Percentiles rank a stretch among this genome's conserved stretches.
phyloP scores from a whole-genome alignment of 805 yeast species.

The Yarrowia porcina region DNA sequence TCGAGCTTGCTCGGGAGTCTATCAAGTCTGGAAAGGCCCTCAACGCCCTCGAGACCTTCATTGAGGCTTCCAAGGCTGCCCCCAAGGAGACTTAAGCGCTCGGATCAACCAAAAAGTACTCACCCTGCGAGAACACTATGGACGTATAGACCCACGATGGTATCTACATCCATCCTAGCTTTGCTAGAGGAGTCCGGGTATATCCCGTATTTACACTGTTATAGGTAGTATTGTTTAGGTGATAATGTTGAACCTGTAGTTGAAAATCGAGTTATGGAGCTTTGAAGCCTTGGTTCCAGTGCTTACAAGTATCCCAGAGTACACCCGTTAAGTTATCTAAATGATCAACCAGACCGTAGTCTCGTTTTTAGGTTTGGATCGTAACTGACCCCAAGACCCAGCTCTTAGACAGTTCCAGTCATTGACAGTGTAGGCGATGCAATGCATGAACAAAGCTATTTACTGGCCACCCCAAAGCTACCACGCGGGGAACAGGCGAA shows the following conservation, averaged over 20 bases:
- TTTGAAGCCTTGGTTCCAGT: no score
- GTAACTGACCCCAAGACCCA: background rate
- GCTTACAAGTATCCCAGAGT: no score
- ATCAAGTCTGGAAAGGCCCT: constrained; percentile 67
- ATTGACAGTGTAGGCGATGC: background rate
- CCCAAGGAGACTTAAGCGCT: constrained; percentile 5
- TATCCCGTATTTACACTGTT: constrained; percentile 12
- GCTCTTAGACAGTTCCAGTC: background rate
- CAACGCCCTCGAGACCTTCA: constrained; percentile 55
- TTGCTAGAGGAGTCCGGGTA: constrained; percentile 25
- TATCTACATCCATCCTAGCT: constrained; percentile 14
- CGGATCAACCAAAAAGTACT: background rate
- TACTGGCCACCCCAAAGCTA: background rate
- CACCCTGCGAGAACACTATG: constrained; percentile 7
- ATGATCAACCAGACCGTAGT: background rate
- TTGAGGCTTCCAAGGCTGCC: constrained; percentile 35
- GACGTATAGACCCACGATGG: background rate
- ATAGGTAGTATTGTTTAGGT: constrained; percentile 21
- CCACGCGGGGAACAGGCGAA: background rate
- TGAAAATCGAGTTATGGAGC: no score
- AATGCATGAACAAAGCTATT: constrained; percentile 4
- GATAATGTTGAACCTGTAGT: background rate
- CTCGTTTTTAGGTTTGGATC: background rate
- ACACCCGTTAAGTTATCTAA: no score
- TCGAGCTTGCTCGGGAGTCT: constrained; percentile 63